Evolutionary conservation across 371 early-diverging fungal genomes (phyloP), one percentile per base, ranked within the genome.

Genomic region (Circinella umbellata): DNA sequence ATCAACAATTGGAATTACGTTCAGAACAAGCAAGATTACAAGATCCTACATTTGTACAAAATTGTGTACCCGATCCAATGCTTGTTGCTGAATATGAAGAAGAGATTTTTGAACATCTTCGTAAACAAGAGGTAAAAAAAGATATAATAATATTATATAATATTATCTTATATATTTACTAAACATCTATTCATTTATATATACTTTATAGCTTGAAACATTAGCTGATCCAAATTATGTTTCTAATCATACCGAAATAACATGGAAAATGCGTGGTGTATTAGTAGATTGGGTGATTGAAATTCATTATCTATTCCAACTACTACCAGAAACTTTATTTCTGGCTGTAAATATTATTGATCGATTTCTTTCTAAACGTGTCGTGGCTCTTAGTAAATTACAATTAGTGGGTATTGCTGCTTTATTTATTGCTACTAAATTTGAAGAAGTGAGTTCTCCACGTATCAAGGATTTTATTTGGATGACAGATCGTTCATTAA

Each of bases 351-450:
- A 98, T 84, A 86, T 99, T 54, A 90, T 99, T 60, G 99, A 99
- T 76, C 91, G 99, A 17, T 99, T 99, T 83, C 88, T 99, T 27
- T 94, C 97, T 34, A 73, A 78, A 57, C 93, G 97, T 42, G 84
- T 88, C 3, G 95, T 98, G 2, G 90, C 94, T 0, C 72, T 95
- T 37, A 85, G 85, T 61, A 99, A 98, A 75, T 89, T 99, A 14
- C 99, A 99, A 77, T 87, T 99, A 14, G 98, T 99, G n/a, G 99
- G 99, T 3, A 86, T 98, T 53, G 92, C 98, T 0, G 89, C 96
- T 1, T 75, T 99, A 69, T 94, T 97, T 71, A 90, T 99, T 67
- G 98, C 99, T 0, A 83, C 95, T 71, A 99, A 99, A 79, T 97
- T 96, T 82, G 99, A 99, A 86, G 99, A 99, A 79, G 91, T 96